These are phyloP conservation scores for Kalmusia sp. DNA, from an alignment of 2,329 filamentous ascomycete genomes.

Conservation along the genomic window DNA sequence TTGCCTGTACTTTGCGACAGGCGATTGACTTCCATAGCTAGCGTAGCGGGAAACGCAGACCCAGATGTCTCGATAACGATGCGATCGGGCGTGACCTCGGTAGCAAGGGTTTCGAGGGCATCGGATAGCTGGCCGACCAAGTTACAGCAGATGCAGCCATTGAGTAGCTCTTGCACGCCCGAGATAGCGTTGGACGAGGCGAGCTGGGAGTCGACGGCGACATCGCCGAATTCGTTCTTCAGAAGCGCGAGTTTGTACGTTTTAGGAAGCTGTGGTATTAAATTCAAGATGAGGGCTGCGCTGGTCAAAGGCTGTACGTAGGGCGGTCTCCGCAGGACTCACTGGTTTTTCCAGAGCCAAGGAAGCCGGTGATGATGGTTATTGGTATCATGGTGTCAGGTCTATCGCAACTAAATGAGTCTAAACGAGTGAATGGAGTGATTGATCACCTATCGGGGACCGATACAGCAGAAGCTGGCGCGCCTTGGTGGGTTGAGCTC, in stretches of 20 bases:
- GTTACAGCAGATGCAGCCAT: conserved; percentile 99
- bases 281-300: conserved; percentile 80
- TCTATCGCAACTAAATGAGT: not conserved
- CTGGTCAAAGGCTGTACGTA: conserved; percentile 8
- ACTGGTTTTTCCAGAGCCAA: conserved; percentile 93
- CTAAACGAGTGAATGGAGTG: not conserved
- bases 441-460: not conserved
- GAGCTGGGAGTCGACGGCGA: conserved; percentile 92
- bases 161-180: conserved; percentile 90
- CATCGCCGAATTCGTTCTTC: conserved; percentile 97
- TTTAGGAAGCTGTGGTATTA: conserved; percentile 86
- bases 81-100: conserved; percentile 71
- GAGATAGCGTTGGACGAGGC: conserved; percentile 83
- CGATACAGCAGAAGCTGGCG: not conserved
- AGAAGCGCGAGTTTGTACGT: conserved; percentile 92
- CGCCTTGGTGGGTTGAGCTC: not conserved
- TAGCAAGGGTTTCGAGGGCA: conserved; percentile 77
- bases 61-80: conserved; percentile 95
- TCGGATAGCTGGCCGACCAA: conserved; percentile 88
- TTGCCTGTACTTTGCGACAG: conserved; percentile 71
- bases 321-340: conserved; percentile 10
- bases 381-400: conserved; percentile 70
- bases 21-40: conserved; percentile 89
- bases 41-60: conserved; percentile 79
- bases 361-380: conserved; percentile 94